Evolutionary conservation across 2,329 filamentous ascomycete genomes (phyloP), one percentile per base, ranked within the genome.

Genomic region (Pseudogymnoascus sp.): DNA sequence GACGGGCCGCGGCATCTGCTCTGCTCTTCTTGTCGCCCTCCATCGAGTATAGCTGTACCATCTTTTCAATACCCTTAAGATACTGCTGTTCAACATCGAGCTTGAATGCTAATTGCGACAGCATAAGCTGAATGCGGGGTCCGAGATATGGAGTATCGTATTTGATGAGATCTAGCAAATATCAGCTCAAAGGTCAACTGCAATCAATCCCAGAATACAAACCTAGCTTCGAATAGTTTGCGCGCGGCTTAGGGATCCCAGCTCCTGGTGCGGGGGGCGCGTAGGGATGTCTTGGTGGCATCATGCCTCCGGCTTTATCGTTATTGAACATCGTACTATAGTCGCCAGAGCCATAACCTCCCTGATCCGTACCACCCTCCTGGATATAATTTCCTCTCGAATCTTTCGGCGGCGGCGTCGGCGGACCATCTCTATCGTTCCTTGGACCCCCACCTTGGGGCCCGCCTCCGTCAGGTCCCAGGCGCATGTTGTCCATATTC

Each of bases 1-100:
- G 85, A 71, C 91, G 86, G 59, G 88, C 90, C 69, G 96, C 92
- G 42, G 94, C 94, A 75, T 99, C 94, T 63, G 89, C 87, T 74
- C 89, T 90, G 78, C 93, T 97, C 80, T 96, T 97, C 69, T 92
- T 87, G 73, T 99, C 94, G 31, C 94, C 93, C 74, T 97, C 94
- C 83, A 97, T 94, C 73, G 94, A 87, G 73, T 99, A 99, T 36
- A 99, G 81, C 74, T 94, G 91, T 55, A 97, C 90, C 94, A 99
- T 97, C 79, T 99, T 99, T 76, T 99, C 94, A 69, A 99, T 94
- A 65, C 94, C 94, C 72, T 96, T 95, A 67, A 97, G 92, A 76
- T 99, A 99, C 77, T 99, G 94, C 74, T 97, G 96, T 75, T 99
- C 94, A 29, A 99, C 94, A 68, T 94, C 96, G 65, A 99, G 83